A percentile compares a stretch with the other conserved stretches of the same genome.
These are phyloP conservation scores for Phaseolus lunatus DNA, from an alignment of 306 rosid species.

Conservation along the genomic window DNA sequence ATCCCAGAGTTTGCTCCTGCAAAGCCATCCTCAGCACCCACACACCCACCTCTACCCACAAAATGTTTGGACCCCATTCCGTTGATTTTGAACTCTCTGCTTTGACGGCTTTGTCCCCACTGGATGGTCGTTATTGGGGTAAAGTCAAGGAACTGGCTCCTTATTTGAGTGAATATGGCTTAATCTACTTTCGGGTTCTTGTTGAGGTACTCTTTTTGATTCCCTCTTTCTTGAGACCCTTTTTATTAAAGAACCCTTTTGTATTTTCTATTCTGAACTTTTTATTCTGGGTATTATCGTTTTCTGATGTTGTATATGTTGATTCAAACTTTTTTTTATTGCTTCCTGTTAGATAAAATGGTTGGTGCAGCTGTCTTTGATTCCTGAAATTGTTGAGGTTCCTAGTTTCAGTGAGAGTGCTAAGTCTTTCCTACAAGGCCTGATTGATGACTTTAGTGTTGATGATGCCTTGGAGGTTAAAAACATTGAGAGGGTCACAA, in stretches of 20 bases:
- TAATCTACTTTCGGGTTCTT: constrained; percentile 63
- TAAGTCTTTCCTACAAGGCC: constrained; percentile 56
- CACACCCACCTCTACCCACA: neutral
- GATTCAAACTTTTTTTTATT: no score
- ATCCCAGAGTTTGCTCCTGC: constrained; percentile 41
- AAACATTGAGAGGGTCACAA: constrained; percentile 75
- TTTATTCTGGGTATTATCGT: neutral
- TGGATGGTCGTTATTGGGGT: constrained; percentile 79
- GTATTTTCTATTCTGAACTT: neutral
- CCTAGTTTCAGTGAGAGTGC: constrained; percentile 79
- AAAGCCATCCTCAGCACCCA: constrained; percentile 45
- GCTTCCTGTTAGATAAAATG: constrained; percentile 67
- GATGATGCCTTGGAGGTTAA: constrained; percentile 77
- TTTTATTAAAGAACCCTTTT: neutral
- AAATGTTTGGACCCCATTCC: constrained; percentile 32
- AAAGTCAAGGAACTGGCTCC: constrained; percentile 73
- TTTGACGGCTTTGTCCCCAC: constrained; percentile 74
- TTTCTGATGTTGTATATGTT: neutral
- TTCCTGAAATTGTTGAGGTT: constrained; percentile 71
- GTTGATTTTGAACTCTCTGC: constrained; percentile 53
- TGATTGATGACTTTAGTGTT: constrained; percentile 62
- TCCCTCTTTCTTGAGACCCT: neutral
- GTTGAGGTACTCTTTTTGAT: constrained; percentile 62
- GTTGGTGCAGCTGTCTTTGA: constrained; percentile 75
- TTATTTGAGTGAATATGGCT: constrained; percentile 65